These are phyloP conservation scores for Phytophthora syringae DNA, from an alignment of 352 stramenopile species.

Conservation along the genomic window DNA sequence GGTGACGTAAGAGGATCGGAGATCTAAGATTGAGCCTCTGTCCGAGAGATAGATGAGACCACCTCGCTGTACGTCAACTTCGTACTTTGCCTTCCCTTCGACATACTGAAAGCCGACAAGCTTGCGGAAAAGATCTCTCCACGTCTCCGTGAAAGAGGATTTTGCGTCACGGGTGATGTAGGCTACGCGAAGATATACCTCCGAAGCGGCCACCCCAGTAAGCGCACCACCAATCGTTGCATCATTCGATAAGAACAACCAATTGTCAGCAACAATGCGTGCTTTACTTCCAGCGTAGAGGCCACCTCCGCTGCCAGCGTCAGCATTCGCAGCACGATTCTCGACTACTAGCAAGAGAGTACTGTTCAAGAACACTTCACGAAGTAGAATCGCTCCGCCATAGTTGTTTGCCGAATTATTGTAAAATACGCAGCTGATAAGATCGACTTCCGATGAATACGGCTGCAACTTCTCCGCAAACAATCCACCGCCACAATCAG, in stretches of 20 bases:
- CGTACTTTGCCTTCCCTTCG: conserved; percentile 8
- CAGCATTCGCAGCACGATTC: conserved; percentile 31
- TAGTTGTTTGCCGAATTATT: conserved; percentile 41
- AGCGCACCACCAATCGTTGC: conserved; percentile 40
- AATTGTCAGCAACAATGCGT: conserved; percentile 18
- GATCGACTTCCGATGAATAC: background rate
- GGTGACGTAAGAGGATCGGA: conserved; percentile 35
- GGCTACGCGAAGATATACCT: conserved; percentile 17
- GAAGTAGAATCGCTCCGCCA: conserved; percentile 40
- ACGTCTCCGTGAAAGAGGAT: conserved; percentile 20
- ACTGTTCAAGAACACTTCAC: conserved; percentile 9
- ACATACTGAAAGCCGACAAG: conserved; percentile 30
- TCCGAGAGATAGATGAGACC: conserved; percentile 46
- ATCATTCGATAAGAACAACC: conserved; percentile 44
- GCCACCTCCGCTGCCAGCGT: conserved; percentile 39
- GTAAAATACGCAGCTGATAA: conserved; percentile 43
- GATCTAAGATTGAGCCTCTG: conserved; percentile 20
- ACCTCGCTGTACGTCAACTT: conserved; percentile 24
- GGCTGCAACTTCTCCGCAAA: conserved; percentile 12
- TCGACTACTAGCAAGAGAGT: conserved; percentile 36
- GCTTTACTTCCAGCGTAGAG: conserved; percentile 20
- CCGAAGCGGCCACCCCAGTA: conserved; percentile 22
- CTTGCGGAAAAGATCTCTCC: conserved; percentile 27
- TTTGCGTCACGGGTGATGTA: conserved; percentile 31
- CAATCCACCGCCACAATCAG: conserved; percentile 33